phyloP scores from a whole-genome alignment of 768 basidiomycete species.

The Hemileccinum impolitum region DNA sequence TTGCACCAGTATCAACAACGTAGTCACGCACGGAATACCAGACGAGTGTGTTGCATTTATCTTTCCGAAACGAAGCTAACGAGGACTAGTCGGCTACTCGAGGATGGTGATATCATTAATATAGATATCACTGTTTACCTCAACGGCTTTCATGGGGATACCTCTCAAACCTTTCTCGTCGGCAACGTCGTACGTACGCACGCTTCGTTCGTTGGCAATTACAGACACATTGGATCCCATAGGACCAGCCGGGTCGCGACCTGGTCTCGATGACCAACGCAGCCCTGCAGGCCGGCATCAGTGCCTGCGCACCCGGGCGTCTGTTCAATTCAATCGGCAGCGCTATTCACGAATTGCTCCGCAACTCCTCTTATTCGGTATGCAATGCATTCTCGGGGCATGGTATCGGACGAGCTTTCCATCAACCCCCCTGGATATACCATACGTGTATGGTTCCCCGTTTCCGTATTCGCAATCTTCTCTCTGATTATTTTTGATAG shows the following conservation, averaged over 20 bases:
- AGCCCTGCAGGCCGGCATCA: slow-evolving; percentile 70
- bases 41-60: slow-evolving; percentile 55
- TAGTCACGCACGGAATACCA: slow-evolving; percentile 86
- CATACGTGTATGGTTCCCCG: slow-evolving; percentile 56
- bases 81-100: slow-evolving; percentile 66
- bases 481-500: slow-evolving; percentile 37
- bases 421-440: slow-evolving; percentile 78
- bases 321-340: slow-evolving; percentile 69
- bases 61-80: neutral
- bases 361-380: slow-evolving; percentile 46
- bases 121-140: slow-evolving; percentile 83
- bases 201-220: neutral
- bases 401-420: slow-evolving; percentile 82
- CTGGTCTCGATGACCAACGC: slow-evolving; percentile 60
- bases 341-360: slow-evolving; percentile 57
- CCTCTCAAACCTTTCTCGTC: slow-evolving; percentile 78
- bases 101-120: slow-evolving; percentile 84
- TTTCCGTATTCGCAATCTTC: neutral
- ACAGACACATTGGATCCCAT: neutral
- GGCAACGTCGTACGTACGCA: slow-evolving; percentile 61
- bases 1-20: slow-evolving; percentile 78
- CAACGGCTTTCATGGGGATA: slow-evolving; percentile 88
- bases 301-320: slow-evolving; percentile 66
- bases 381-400: slow-evolving; percentile 79
- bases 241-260: slow-evolving; percentile 71